phyloP scores from a whole-genome alignment of 2,329 filamentous ascomycete species.

The Amylocarpus encephaloides region DNA sequence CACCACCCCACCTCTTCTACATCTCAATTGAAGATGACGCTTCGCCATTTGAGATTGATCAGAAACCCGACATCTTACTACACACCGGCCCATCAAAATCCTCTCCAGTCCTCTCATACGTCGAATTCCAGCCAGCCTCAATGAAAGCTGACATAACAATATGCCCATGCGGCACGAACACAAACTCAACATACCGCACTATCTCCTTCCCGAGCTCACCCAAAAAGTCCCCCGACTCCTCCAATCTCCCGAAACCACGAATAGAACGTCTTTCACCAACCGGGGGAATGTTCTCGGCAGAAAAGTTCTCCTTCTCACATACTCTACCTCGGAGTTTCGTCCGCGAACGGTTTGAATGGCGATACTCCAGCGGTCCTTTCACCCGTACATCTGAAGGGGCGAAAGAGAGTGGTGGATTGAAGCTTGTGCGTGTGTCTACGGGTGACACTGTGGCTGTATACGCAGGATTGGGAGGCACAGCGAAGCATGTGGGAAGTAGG shows the following conservation, averaged over 20 bases:
- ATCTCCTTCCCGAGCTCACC: conserved; percentile 7
- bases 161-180: conserved; percentile 14
- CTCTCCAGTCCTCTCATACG: conserved; percentile 20
- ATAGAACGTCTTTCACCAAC: conserved; percentile 17
- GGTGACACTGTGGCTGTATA: conserved; percentile 26
- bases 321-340: conserved; percentile 15
- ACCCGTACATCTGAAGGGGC: conserved; percentile 11
- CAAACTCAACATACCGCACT: conserved; percentile 5
- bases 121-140: conserved; percentile 22
- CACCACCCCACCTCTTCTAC: conserved; percentile 24
- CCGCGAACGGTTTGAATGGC: conserved; percentile 25
- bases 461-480: conserved; percentile 17
- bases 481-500: conserved; percentile 6
- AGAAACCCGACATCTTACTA: conserved; percentile 22
- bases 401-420: conserved; percentile 21
- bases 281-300: conserved; percentile 19
- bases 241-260: conserved; percentile 12
- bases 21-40: conserved; percentile 21
- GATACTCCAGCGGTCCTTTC: conserved; percentile 15
- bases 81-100: conserved; percentile 21
- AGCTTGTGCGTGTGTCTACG: conserved; percentile 20
- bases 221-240: not conserved
- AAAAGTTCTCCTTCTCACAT: conserved; percentile 23
- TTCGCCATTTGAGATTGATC: conserved; percentile 10
- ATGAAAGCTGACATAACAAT: conserved; percentile 24